These are phyloP conservation scores for Metarhizium sp. DNA, from an alignment of 2,329 filamentous ascomycete genomes.

Conservation along the genomic window DNA sequence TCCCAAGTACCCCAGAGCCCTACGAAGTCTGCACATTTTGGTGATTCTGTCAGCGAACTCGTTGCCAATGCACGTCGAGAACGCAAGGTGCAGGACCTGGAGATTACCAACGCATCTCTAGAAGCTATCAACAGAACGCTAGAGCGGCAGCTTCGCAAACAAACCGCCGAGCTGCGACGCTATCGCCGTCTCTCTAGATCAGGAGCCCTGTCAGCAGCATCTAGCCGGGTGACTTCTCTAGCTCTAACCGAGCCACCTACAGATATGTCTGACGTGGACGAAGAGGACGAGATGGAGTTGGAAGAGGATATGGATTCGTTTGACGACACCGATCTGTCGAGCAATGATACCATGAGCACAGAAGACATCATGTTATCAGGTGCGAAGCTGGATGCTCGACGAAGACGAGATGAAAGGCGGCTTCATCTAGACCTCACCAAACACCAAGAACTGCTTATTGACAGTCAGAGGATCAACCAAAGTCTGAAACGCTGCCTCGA, in stretches of 20 bases:
- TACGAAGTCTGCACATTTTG: constrained; percentile 42
- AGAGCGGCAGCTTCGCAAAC: constrained; percentile 84
- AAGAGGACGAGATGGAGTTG: constrained; percentile 32
- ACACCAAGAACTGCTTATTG: constrained; percentile 79
- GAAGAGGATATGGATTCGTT: constrained; percentile 37
- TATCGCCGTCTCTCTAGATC: constrained; percentile 79
- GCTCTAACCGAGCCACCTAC: constrained; percentile 31
- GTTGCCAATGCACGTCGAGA: constrained; percentile 85
- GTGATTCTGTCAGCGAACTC: constrained; percentile 61
- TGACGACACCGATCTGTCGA: constrained; percentile 42
- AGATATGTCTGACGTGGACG: constrained; percentile 40
- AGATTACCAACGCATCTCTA: constrained; percentile 93
- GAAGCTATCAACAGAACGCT: constrained; percentile 91
- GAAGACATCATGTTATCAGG: constrained; percentile 31
- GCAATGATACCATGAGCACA: constrained; percentile 23
- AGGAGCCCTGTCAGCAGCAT: constrained; percentile 56
- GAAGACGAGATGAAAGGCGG: constrained; percentile 70
- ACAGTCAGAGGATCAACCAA: constrained; percentile 92
- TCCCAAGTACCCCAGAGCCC: constrained; percentile 38
- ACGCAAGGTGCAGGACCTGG: constrained; percentile 88
- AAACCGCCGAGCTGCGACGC: constrained; percentile 77
- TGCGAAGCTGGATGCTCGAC: constrained; percentile 29
- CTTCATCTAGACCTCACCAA: constrained; percentile 79
- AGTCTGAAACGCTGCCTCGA: constrained; percentile 82
- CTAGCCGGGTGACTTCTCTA: constrained; percentile 34